Percentiles rank a stretch among this genome's conserved stretches.
These are phyloP conservation scores for Neofusicoccum ribis DNA, from an alignment of 2,329 filamentous ascomycete species.

Conservation along the genomic window DNA sequence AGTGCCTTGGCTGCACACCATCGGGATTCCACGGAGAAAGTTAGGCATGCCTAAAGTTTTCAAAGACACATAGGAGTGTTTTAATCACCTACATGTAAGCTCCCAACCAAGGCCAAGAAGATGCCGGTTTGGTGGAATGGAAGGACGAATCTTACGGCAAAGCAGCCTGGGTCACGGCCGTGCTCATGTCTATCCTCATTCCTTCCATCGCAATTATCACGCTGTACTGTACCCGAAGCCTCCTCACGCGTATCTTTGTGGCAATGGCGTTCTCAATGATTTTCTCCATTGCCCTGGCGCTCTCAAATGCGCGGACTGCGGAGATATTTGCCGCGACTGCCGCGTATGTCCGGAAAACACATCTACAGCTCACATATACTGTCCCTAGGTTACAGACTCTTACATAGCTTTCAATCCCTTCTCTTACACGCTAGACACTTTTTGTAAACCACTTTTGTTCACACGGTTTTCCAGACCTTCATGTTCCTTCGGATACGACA, in stretches of 20 bases:
- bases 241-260: neutral
- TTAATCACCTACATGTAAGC: no score
- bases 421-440: no score
- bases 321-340: neutral
- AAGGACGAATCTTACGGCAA: neutral
- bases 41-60: neutral
- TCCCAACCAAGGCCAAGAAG: neutral
- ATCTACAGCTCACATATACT: no score
- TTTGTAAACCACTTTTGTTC: no score
- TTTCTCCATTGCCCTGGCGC: neutral
- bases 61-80: neutral
- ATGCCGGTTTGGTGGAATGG: neutral
- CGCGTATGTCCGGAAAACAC: neutral
- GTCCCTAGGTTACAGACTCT: no score
- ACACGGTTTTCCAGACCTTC: no score
- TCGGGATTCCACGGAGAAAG: neutral
- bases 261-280: neutral
- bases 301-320: neutral
- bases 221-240: neutral
- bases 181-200: neutral
- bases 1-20: neutral
- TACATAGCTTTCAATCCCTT: no score
- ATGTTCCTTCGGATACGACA: no score
- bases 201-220: neutral
- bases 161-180: neutral